These are phyloP conservation scores for Micractinium sp. DNA, from an alignment of 139 green algal species.

Conservation along the genomic window DNA sequence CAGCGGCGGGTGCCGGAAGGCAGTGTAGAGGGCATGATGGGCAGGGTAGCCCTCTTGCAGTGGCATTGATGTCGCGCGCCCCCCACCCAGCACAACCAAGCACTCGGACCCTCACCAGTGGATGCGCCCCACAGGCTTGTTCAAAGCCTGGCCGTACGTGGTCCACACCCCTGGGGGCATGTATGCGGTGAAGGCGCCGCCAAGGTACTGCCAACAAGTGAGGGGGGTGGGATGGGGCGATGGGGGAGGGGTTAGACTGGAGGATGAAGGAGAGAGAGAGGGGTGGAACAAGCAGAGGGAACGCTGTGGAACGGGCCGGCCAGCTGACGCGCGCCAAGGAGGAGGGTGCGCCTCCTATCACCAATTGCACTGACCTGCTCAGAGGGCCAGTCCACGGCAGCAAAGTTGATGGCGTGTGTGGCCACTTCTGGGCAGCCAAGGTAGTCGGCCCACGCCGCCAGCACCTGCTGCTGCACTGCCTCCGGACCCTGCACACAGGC, in stretches of 20 bases:
- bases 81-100: too few relatives aligned
- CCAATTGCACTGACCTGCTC: background rate
- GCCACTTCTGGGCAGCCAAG: conserved; percentile 13
- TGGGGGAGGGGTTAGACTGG: background rate
- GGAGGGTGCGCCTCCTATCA: too few relatives aligned
- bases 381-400: background rate
- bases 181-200: background rate
- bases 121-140: background rate
- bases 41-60: too few relatives aligned
- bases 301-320: too few relatives aligned
- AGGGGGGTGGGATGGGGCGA: background rate
- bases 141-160: background rate
- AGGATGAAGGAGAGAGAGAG: too few relatives aligned
- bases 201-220: background rate
- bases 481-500: conserved; percentile 5
- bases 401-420: conserved; percentile 18
- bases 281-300: too few relatives aligned
- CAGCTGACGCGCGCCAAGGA: too few relatives aligned
- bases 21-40: too few relatives aligned
- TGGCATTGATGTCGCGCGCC: too few relatives aligned
- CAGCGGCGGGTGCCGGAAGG: too few relatives aligned
- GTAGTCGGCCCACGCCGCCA: background rate
- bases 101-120: background rate
- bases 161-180: conserved; percentile 17
- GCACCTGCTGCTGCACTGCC: background rate